Evolutionary conservation across 78 protist species (phyloP).

Genomic region (Speleostelium caveatum): DNA sequence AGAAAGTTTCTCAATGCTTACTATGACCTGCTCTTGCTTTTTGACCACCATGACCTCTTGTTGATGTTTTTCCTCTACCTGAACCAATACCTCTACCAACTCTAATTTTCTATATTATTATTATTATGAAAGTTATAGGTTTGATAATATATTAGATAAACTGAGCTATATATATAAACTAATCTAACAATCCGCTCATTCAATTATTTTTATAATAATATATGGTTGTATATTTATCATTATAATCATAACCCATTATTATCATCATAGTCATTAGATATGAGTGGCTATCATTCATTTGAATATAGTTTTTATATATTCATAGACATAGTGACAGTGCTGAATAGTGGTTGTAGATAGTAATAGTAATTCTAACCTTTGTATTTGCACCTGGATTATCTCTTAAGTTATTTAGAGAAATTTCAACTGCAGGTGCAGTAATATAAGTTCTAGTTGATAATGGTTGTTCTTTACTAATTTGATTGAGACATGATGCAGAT

Average conservation of each 20-base stretch:
- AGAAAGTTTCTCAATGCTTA: slow-evolving; percentile 28
- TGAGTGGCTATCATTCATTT: no score
- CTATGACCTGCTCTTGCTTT: slow-evolving; percentile 84
- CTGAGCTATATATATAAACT: no score
- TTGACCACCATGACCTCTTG: slow-evolving; percentile 91
- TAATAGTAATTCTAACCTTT: slow-evolving; percentile 6
- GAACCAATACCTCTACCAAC: slow-evolving; percentile 91
- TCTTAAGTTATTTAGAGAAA: slow-evolving; percentile 59
- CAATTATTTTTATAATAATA: no score
- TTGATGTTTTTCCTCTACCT: slow-evolving; percentile 85
- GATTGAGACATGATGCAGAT: neutral
- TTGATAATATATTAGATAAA: no score
- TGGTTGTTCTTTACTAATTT: no score
- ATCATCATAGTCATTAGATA: no score
- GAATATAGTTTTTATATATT: neutral
- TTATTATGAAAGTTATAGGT: neutral
- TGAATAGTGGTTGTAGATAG: neutral
- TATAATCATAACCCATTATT: no score
- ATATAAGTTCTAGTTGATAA: slow-evolving; percentile 32
- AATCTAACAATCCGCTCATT: no score
- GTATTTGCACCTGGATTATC: slow-evolving; percentile 78
- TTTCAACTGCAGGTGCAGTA: slow-evolving; percentile 8
- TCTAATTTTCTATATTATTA: slow-evolving; percentile 75
- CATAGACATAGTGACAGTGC: neutral
- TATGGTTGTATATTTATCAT: no score